These are phyloP conservation scores for Penicillium crystallinum DNA, from an alignment of 495 filamentous ascomycete genomes.

Conservation along the genomic window DNA sequence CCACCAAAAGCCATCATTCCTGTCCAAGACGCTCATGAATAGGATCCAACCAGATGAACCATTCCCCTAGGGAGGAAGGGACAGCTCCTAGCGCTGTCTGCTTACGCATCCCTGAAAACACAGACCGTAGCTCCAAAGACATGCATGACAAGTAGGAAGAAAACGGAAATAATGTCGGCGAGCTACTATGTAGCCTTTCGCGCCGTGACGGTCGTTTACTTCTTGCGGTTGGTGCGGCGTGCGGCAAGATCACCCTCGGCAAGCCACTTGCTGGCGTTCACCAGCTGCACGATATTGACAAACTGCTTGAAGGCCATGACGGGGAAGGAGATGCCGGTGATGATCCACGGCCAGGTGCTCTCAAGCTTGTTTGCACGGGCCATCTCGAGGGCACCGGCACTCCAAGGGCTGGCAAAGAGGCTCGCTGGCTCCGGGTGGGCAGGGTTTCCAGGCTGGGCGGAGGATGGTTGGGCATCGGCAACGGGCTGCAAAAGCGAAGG, in stretches of 20 bases:
- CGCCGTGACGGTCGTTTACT: slow-evolving; percentile 11
- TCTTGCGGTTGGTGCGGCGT: slow-evolving; percentile 32
- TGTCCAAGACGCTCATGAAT: slow-evolving; percentile 19
- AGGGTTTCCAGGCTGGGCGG: slow-evolving; percentile 60
- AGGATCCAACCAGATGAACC: slow-evolving; percentile 19
- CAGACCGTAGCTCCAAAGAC: slow-evolving; percentile 37
- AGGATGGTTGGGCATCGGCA: slow-evolving; percentile 43
- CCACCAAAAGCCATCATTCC: slow-evolving; percentile 8
- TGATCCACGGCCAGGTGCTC: slow-evolving; percentile 76
- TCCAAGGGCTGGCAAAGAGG: slow-evolving; percentile 79
- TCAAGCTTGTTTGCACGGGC: slow-evolving; percentile 93
- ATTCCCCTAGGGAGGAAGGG: slow-evolving; percentile 10
- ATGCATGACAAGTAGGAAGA: slow-evolving; percentile 30
- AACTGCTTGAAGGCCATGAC: slow-evolving; percentile 89
- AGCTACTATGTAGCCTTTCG: neutral
- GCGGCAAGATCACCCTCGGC: slow-evolving; percentile 71
- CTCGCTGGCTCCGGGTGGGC: slow-evolving; percentile 57
- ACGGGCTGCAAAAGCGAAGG: slow-evolving; percentile 65
- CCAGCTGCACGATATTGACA: slow-evolving; percentile 89
- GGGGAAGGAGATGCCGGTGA: slow-evolving; percentile 74
- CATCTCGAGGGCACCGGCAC: slow-evolving; percentile 84
- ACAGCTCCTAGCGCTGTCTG: slow-evolving; percentile 10
- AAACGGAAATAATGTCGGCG: slow-evolving; percentile 2
- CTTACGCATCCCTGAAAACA: slow-evolving; percentile 19
- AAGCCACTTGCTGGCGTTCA: slow-evolving; percentile 89